phyloP scores from a whole-genome alignment of 257 asterid species.

The Forsythia suspensa region DNA sequence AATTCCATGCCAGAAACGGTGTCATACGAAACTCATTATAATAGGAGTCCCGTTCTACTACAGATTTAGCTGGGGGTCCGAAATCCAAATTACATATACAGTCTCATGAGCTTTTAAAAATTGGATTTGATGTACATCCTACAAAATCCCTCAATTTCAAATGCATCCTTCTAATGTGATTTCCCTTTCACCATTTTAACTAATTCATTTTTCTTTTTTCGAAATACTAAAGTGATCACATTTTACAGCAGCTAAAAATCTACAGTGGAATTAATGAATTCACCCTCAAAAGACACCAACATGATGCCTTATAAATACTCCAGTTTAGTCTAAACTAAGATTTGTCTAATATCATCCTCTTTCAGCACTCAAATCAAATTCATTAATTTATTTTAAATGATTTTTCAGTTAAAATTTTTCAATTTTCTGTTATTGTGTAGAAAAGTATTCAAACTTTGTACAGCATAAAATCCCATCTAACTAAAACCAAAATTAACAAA shows the following conservation, averaged over 20 bases:
- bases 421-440: neutral
- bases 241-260: neutral
- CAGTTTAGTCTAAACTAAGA: neutral
- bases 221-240: too few species aligned
- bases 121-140: neutral
- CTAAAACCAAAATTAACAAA: too few species aligned
- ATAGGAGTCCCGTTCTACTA: too few species aligned
- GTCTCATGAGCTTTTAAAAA: neutral
- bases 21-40: too few species aligned
- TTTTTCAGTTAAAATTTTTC: neutral
- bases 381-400: neutral
- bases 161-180: neutral
- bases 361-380: neutral
- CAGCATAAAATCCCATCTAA: too few species aligned
- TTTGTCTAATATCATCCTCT: neutral
- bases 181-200: neutral
- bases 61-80: too few species aligned
- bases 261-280: neutral
- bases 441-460: too few species aligned
- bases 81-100: neutral
- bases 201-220: neutral
- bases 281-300: neutral
- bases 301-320: neutral
- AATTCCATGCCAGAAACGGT: too few species aligned
- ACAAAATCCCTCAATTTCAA: neutral